Base-by-base conservation (phyloP, 176 grass and related monocot species). In the Eleusine indica region DNA sequence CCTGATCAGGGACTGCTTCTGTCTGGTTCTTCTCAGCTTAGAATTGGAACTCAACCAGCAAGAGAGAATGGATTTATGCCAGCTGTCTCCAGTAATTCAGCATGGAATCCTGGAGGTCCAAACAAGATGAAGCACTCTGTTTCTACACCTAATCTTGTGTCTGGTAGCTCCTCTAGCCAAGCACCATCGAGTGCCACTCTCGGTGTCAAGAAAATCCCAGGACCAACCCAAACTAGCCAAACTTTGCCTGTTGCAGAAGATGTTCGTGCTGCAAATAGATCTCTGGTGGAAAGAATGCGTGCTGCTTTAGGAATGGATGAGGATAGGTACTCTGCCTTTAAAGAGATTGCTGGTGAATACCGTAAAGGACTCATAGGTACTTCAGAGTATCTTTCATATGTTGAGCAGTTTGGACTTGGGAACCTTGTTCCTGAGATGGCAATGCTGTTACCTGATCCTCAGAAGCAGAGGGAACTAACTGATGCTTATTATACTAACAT, bases 391-490 rank as follows among this genome's bases (percentile, higher is more conserved):
- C 87, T 99, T 76, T 92, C 91, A 28, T 99, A 91, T 82, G 93
- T 96, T 1, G 93, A 99, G 81, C 96, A 99, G 62, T 99, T 96
- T 92, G 91, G 89, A 74, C 88, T 99, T 6, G 90, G 83, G 4
- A 88, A 95, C 73, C 88, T 99, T 85, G 84, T 96, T 85, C 87
- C 85, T 83, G 96, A 99, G 87, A 89, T 99, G 89, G 93, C 93
- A 67, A 78, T 80, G 46, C 84, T 96, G 15, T 93, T 91, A 78
- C 96, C 93, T 73, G 93, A 99, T 88, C 62, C 76, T 49, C 80
- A 49, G 69, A 99, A 96, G 73, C 85, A 92, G 87, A 93, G 83
- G 62, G 96, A 94, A 83, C 84, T 99, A 49, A 83, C 72, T 86
- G 96, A 99, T 81, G 93, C 87, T 51, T 99, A 89, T 68, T 70